phyloP scores from a whole-genome alignment of 1,284 basidiomycete species.

The Phaffia rhodozyma region DNA sequence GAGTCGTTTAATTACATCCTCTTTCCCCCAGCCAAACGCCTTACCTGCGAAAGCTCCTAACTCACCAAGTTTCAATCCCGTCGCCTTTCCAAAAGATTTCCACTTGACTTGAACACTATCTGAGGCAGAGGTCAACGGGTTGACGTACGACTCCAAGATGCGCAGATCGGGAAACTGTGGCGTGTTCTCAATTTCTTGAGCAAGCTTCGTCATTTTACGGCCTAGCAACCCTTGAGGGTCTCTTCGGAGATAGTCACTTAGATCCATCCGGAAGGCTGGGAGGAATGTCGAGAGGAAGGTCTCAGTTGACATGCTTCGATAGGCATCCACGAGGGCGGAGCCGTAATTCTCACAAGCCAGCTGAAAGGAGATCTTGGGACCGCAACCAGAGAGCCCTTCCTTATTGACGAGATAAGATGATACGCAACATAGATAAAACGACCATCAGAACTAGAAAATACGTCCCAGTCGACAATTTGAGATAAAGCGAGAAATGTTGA shows the following conservation, averaged over 20 bases:
- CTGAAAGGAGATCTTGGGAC: slow-evolving; percentile 9
- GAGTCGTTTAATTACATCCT: too few relatives aligned
- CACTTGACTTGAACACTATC: too few relatives aligned
- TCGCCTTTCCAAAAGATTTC: too few relatives aligned
- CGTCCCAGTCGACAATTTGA: too few relatives aligned
- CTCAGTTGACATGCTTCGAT: neutral
- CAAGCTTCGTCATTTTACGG: too few relatives aligned
- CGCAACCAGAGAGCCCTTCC: slow-evolving; percentile 5
- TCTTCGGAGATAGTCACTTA: slow-evolving; percentile 3
- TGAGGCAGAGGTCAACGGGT: too few relatives aligned
- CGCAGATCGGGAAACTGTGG: too few relatives aligned
- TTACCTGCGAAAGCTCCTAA: too few relatives aligned
- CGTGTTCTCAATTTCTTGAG: neutral
- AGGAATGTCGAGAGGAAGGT: neutral
- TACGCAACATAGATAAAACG: neutral
- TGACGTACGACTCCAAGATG: too few relatives aligned
- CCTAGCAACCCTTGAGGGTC: neutral
- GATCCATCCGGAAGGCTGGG: neutral
- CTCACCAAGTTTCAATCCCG: too few relatives aligned
- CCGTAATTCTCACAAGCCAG: slow-evolving; percentile 9
- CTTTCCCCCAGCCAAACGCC: too few relatives aligned
- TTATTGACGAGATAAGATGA: neutral
- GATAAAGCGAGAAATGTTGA: neutral
- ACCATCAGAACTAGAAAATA: too few relatives aligned
- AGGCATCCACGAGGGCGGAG: slow-evolving; percentile 2